Evolutionary conservation across 139 green algal species (phyloP).

Genomic region (Spirogloea muscicola): DNA sequence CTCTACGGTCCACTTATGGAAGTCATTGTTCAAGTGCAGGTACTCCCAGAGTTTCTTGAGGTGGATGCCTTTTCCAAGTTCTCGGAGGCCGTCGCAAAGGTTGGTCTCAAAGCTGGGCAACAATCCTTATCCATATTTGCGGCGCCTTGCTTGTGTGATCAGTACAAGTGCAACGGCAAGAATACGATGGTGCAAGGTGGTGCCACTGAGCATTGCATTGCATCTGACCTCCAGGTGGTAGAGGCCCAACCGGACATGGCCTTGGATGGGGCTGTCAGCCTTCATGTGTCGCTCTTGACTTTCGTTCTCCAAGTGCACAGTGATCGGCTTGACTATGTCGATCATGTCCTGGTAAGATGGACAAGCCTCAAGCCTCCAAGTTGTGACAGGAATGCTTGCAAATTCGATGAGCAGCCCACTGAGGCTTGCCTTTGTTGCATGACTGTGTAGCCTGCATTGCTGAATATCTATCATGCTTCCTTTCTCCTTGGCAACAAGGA

Average conservation of each 20-base stretch:
- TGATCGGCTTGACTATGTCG: slow-evolving; percentile 64
- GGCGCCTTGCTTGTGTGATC: neutral
- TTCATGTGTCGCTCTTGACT: slow-evolving; percentile 76
- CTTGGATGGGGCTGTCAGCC: slow-evolving; percentile 56
- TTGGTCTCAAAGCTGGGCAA: too few species aligned
- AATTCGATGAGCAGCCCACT: too few species aligned
- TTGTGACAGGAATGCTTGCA: too few species aligned
- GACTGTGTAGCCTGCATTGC: too few species aligned
- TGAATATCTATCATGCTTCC: too few species aligned
- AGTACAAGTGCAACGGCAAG: too few species aligned
- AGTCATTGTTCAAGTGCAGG: too few species aligned
- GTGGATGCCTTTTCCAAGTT: slow-evolving; percentile 75
- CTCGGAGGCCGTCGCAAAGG: slow-evolving; percentile 55
- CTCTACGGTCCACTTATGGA: too few species aligned
- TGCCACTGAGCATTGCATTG: neutral
- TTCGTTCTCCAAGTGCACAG: slow-evolving; percentile 61
- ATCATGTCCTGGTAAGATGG: slow-evolving; percentile 62
- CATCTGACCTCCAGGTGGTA: slow-evolving; percentile 32
- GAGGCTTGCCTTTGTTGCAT: too few species aligned
- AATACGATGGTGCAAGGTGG: neutral
- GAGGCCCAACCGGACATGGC: slow-evolving; percentile 66
- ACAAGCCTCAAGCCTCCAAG: too few species aligned
- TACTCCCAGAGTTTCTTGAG: slow-evolving; percentile 53
- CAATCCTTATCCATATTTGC: too few species aligned
- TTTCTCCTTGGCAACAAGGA: too few species aligned